Base-by-base conservation (phyloP, 2,329 filamentous ascomycete genomes). In the Pyrenophora seminiperda region DNA sequence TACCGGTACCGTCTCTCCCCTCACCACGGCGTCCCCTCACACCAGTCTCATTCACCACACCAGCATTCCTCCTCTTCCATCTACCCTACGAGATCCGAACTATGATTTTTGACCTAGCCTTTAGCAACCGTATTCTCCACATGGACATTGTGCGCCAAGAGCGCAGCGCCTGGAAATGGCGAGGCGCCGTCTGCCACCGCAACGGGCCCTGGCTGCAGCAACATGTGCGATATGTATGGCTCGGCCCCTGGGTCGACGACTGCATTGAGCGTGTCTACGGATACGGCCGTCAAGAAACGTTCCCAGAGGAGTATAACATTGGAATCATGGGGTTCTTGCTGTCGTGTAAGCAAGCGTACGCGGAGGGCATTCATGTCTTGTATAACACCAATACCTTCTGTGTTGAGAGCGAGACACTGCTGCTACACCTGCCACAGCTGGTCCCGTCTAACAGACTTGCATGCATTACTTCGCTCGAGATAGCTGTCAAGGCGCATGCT, bases 331-430 rank as follows among this genome's bases (percentile, higher is more conserved):
- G 54, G 2, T 53, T 53, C 22, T 36, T 55, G 36, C 34, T 55
- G 13, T 53, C 55, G 17, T 58, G 52, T 18, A 49, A 36, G 19
- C 52, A 55, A 36, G 48, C 45, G 13, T 58, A 58, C 37, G 39
- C 41, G 10, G 41, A 58, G 50, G 55, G 48, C 27, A 55, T 58
- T 29, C 22, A 55, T 13, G 7, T 47, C 24, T 18, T 58, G 19
- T 58, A 55, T 32, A 42, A 52, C 24, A 18, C 41, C 38, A 54
- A 54, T 17, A 31, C 18, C 17, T 50, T 55, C 27, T 38, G 18
- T 34, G 53, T 53, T 13, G 2, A 38, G 17, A 56, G 34, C 45
- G 38, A 53, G 31, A 19, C 39, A 19, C 18, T 58, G 15, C 55
- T 58, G n/a, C 24, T 53, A 18, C 27, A 56, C 3, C 45, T 58